Conservation (phyloP, 306 rosid genomes). For the Rosa multiflora region DNA sequence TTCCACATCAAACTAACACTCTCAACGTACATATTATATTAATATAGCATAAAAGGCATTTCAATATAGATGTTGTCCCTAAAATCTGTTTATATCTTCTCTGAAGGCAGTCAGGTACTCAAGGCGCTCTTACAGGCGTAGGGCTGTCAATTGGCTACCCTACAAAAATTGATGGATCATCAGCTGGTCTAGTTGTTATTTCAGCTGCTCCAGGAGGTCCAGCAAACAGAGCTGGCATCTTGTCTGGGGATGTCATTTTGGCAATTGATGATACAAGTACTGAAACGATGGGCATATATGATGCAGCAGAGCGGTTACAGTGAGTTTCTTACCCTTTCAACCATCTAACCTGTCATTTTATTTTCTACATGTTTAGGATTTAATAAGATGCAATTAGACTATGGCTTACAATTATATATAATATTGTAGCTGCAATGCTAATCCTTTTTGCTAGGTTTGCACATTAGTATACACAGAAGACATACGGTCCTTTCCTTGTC, state of each 20-base stretch:
- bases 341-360: constrained; percentile 24
- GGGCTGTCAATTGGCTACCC: constrained; percentile 95
- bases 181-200: constrained; percentile 74
- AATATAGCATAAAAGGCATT: constrained; percentile 17
- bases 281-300: constrained; percentile 83
- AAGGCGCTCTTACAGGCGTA: constrained; percentile 88
- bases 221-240: constrained; percentile 82
- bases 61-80: constrained; percentile 28
- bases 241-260: constrained; percentile 79
- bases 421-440: not conserved
- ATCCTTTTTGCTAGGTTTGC: not conserved
- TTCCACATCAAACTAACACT: not conserved
- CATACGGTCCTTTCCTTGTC: not conserved
- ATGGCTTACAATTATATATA: not conserved
- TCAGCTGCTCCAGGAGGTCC: constrained; percentile 96
- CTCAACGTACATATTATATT: not conserved
- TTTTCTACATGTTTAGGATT: constrained; percentile 13
- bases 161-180: constrained; percentile 49
- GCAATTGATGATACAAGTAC: constrained; percentile 79
- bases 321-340: constrained; percentile 47
- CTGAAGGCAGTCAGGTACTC: constrained; percentile 99
- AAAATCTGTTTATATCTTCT: constrained; percentile 45
- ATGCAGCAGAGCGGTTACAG: constrained; percentile 96
- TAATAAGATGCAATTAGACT: constrained; percentile 7
- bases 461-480: not conserved